Evolutionary conservation across 2,329 filamentous ascomycete species (phyloP).

Genomic region (Colletotrichum sp.): DNA sequence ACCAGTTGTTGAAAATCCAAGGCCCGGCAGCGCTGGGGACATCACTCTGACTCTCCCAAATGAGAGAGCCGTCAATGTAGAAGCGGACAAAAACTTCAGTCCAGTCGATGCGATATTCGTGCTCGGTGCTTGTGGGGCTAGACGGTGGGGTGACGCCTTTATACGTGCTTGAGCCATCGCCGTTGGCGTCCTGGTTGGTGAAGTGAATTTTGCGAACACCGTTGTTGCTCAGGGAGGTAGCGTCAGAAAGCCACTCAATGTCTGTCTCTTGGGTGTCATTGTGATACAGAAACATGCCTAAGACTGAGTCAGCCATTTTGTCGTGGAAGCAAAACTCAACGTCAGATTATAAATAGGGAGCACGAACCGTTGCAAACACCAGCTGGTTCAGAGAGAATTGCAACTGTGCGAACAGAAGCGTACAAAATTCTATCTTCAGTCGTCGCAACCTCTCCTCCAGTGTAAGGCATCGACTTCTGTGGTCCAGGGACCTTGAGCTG

Average conservation of each 20-base stretch:
- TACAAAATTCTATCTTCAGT: not conserved
- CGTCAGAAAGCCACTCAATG: slow-evolving; percentile 34
- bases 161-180: slow-evolving; percentile 17
- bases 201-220: slow-evolving; percentile 27
- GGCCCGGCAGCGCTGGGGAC: slow-evolving; percentile 25
- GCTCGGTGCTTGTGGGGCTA: slow-evolving; percentile 27
- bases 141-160: slow-evolving; percentile 19
- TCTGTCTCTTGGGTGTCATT: slow-evolving; percentile 29
- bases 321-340: not conserved
- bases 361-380: slow-evolving; percentile 31
- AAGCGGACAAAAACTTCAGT: slow-evolving; percentile 24
- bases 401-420: slow-evolving; percentile 27
- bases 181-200: slow-evolving; percentile 30
- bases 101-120: slow-evolving; percentile 34
- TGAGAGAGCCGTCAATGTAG: slow-evolving; percentile 27
- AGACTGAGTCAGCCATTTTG: rapidly evolving
- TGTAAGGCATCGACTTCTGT: slow-evolving; percentile 22
- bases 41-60: slow-evolving; percentile 27
- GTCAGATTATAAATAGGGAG: rapidly evolving
- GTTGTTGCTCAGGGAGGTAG: slow-evolving; percentile 24
- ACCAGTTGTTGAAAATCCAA: slow-evolving; percentile 36
- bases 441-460: not conserved
- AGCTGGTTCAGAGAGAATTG: slow-evolving; percentile 27
- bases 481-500: slow-evolving; percentile 27
- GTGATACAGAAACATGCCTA: slow-evolving; percentile 33